Base-by-base conservation (phyloP, 2,329 filamentous ascomycete species). In the Fusarium drepaniforme region DNA sequence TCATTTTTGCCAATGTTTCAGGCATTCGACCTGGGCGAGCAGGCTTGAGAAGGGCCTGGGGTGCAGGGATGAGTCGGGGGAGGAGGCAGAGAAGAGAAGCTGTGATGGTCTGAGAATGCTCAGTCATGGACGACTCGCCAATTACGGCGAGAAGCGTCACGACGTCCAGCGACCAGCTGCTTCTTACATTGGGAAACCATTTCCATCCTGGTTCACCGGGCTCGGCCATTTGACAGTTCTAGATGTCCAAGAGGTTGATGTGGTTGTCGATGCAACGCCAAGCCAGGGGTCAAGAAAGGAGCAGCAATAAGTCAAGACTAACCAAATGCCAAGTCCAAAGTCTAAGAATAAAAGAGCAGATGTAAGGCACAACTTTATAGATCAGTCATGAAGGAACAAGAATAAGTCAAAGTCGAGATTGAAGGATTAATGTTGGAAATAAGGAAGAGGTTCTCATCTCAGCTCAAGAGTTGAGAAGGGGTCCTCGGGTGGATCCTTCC, bases 81-180 rank as follows among this genome's bases (percentile, higher is more conserved):
- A 92, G 83, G 44, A 90, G 85, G 74, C 89, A 90, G 38, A 90
- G 84, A 71, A 86, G 84, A 12, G 88, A 90, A n/a, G 90, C 86
- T 3, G 89, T 91, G 71, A 91, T 86, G 61, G 88, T 85, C 79
- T 91, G 90, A 3, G 87, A 83, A 77, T 91, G 89, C 70, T 89
- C 87, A 51, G 87, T 85, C 71, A 92, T 90, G 21, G 88, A 87
- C 3, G 86, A 87, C 81, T 92, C 90, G 78, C 90, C 90, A 67
- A 92, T 89, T 76, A 92, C 88, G 70, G 90, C 90, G 63, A 92
- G 86, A 35, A 92, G 86, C 40, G 89, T 90, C 68, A 92, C 89
- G 56, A 91, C 89, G 76, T 92, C 90, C 56, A 92, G 85, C 33
- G 86, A 86, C 89, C 89, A 91, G 70, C 82, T 83, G 9, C 80